Conservation (phyloP, 208 protist genomes). For the Hexamita inflata region DNA sequence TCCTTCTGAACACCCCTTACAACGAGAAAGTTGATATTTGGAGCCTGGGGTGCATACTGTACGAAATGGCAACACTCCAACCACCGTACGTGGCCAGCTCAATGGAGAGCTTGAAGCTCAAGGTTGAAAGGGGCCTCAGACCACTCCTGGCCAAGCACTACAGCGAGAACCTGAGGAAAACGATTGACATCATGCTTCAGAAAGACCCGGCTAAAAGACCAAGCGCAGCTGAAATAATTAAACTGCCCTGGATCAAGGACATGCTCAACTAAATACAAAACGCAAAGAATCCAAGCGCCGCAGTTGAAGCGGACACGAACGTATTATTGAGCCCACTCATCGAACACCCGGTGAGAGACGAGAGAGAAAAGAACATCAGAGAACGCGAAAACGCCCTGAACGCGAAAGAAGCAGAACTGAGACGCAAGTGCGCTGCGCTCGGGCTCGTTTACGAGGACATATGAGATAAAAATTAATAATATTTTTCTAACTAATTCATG, state of each 20-base stretch:
- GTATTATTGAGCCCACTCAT: too few relatives aligned
- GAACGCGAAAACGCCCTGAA: not conserved
- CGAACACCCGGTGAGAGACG: too few relatives aligned
- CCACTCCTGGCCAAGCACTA: conserved; percentile 60
- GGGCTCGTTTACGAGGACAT: too few relatives aligned
- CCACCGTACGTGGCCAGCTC: conserved; percentile 45
- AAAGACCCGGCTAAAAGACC: conserved; percentile 44
- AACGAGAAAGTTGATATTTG: conserved; percentile 74
- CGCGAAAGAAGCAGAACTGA: not conserved
- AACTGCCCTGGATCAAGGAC: conserved; percentile 16
- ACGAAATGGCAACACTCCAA: not conserved
- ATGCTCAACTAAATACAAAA: too few relatives aligned
- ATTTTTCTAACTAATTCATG: too few relatives aligned
- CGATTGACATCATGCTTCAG: conserved; percentile 43
- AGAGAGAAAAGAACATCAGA: not conserved
- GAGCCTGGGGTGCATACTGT: conserved; percentile 60
- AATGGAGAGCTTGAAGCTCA: conserved; percentile 72
- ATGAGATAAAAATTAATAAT: too few relatives aligned
- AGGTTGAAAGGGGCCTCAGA: conserved; percentile 64
- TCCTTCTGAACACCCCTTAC: conserved; percentile 65
- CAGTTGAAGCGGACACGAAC: too few relatives aligned
- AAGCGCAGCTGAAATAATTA: conserved; percentile 45
- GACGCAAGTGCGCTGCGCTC: too few relatives aligned
- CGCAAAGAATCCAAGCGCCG: too few relatives aligned
- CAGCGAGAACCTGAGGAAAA: conserved; percentile 43